These are phyloP conservation scores for Aspergillus conjunctus DNA, from an alignment of 495 filamentous ascomycete genomes.

Conservation along the genomic window DNA sequence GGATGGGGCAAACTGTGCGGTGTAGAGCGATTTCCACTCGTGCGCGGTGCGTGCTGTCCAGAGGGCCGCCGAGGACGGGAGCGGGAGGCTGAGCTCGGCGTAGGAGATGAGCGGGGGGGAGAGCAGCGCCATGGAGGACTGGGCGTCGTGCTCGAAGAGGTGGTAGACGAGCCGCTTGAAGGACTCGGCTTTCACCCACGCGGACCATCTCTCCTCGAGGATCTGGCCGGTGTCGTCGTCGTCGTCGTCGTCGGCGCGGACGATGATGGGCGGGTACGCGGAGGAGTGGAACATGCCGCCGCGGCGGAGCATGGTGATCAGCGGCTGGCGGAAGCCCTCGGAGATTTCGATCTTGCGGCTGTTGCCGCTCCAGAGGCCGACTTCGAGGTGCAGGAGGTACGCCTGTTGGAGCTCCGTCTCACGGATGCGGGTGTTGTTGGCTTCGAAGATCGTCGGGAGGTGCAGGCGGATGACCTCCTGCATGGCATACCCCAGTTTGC, in stretches of 20 bases:
- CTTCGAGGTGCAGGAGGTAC: neutral
- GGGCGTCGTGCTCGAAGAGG: neutral
- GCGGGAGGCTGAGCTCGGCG: neutral
- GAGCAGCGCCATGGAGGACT: neutral
- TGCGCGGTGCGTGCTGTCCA: neutral
- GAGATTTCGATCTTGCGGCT: constrained; percentile 2
- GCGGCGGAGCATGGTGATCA: neutral
- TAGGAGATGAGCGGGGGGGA: neutral
- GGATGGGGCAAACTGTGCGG: neutral
- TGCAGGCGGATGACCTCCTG: neutral
- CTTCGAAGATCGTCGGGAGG: neutral
- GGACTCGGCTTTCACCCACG: neutral
- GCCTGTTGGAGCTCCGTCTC: neutral
- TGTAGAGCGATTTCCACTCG: neutral
- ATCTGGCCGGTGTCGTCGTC: neutral
- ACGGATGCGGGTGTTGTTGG: neutral
- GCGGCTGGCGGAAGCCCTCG: neutral
- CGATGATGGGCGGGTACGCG: neutral
- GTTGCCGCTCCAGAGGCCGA: constrained; percentile 1
- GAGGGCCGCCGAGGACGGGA: neutral
- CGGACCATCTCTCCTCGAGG: neutral
- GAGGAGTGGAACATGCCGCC: neutral
- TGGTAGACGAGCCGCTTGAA: neutral
- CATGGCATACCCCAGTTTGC: neutral
- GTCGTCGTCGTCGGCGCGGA: neutral